phyloP scores from a whole-genome alignment of 805 yeast species.

The Metschnikowia matae region DNA sequence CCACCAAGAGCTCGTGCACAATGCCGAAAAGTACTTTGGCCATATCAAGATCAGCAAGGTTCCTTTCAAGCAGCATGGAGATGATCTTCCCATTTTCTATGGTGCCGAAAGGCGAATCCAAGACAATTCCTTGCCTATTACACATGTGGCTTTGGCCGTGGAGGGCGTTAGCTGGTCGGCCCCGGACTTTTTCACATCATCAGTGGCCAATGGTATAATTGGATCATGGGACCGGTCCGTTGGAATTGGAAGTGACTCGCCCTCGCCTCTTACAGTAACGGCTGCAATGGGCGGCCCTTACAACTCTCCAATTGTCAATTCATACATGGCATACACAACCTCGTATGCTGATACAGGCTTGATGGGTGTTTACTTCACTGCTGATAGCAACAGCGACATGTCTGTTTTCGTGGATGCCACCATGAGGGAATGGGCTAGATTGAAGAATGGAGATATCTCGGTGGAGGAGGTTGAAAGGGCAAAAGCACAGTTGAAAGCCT shows the following conservation, averaged over 20 bases:
- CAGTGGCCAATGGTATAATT: slow-evolving; percentile 93
- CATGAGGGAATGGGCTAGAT: slow-evolving; percentile 82
- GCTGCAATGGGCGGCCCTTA: slow-evolving; percentile 55
- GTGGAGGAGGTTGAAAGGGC: slow-evolving; percentile 90
- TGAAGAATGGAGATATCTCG: slow-evolving; percentile 70
- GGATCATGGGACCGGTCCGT: slow-evolving; percentile 97
- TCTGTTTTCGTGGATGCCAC: slow-evolving; percentile 70
- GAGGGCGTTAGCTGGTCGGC: slow-evolving; percentile 98
- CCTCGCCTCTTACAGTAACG: slow-evolving; percentile 77
- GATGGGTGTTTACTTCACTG: slow-evolving; percentile 93
- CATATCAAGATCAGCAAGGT: slow-evolving; percentile 56
- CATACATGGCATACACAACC: slow-evolving; percentile 94
- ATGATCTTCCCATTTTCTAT: slow-evolving; percentile 71
- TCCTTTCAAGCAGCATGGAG: slow-evolving; percentile 71
- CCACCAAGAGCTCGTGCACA: slow-evolving; percentile 74
- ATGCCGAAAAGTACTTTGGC: slow-evolving; percentile 76
- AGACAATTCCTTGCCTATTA: slow-evolving; percentile 78
- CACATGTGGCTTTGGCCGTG: slow-evolving; percentile 91
- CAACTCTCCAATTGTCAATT: slow-evolving; percentile 73
- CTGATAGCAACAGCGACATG: slow-evolving; percentile 68
- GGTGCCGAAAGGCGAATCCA: slow-evolving; percentile 85
- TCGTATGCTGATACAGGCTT: slow-evolving; percentile 96
- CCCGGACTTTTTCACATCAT: slow-evolving; percentile 90
- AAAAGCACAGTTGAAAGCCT: slow-evolving; percentile 91
- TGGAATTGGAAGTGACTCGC: slow-evolving; percentile 78